Evolutionary conservation across 371 early-diverging fungal genomes (phyloP).

Genomic region (Rhizopus sp.): DNA sequence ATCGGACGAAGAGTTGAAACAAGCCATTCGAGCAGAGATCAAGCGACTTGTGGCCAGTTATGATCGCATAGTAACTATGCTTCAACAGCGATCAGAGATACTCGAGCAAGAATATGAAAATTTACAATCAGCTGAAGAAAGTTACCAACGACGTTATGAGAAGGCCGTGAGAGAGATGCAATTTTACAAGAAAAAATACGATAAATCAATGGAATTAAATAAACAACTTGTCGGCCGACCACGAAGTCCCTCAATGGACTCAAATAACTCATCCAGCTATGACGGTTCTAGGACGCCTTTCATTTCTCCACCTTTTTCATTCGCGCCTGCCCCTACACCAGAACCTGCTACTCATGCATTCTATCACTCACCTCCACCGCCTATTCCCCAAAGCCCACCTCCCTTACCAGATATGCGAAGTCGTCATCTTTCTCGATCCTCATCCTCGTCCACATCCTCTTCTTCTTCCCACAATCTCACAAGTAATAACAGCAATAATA

Average conservation of each 20-base stretch:
- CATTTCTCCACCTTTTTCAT: conserved; percentile 34
- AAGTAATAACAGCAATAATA: neutral
- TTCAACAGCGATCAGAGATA: conserved; percentile 38
- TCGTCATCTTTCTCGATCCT: conserved; percentile 17
- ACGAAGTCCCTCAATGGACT: conserved; percentile 34
- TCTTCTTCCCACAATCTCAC: conserved; percentile 23
- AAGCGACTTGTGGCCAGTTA: conserved; percentile 32
- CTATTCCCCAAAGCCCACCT: conserved; percentile 9
- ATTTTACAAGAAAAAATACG: conserved; percentile 46
- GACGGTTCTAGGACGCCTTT: conserved; percentile 14
- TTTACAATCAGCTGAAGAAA: conserved; percentile 19
- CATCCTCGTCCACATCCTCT: conserved; percentile 19
- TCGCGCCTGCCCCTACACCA: conserved; percentile 19
- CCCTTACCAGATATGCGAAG: conserved; percentile 9
- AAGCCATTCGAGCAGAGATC: conserved; percentile 31
- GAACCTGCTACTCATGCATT: neutral
- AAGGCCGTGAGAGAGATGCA: conserved; percentile 55
- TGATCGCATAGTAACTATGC: conserved; percentile 31
- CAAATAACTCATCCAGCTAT: conserved; percentile 7
- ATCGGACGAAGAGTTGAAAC: conserved; percentile 22
- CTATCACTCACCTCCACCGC: conserved; percentile 12
- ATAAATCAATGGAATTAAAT: conserved; percentile 23
- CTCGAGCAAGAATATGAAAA: conserved; percentile 39
- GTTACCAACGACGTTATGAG: conserved; percentile 39
- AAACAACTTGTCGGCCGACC: conserved; percentile 22